phyloP scores from a whole-genome alignment of 352 stramenopile species.

The Globisporangium spinosum region DNA sequence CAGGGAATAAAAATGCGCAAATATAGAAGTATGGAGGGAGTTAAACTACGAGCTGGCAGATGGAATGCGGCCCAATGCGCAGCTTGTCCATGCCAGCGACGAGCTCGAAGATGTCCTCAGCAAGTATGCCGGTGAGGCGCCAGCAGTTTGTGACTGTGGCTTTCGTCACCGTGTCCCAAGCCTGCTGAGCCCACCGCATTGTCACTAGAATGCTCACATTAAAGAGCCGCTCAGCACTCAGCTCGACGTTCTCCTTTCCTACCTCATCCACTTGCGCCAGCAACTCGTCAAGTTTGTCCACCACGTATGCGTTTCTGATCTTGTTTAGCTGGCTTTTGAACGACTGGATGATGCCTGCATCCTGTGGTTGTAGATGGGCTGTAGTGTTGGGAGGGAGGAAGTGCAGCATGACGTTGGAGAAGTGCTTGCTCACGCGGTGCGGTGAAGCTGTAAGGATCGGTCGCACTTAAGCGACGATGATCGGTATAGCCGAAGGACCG shows the following conservation, averaged over 20 bases:
- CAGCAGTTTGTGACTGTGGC: too few relatives aligned
- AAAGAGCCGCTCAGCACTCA: neutral
- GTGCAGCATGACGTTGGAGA: too few relatives aligned
- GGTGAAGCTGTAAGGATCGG: too few relatives aligned
- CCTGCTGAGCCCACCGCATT: too few relatives aligned
- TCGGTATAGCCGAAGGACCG: too few relatives aligned
- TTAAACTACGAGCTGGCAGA: neutral
- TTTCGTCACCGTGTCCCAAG: too few relatives aligned
- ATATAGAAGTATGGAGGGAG: slow-evolving; percentile 1
- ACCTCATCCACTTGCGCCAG: neutral
- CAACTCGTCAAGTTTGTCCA: neutral
- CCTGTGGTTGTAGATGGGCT: neutral
- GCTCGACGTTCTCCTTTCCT: neutral
- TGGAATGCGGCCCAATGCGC: neutral
- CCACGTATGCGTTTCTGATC: neutral
- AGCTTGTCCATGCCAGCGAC: neutral
- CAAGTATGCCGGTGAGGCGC: neutral
- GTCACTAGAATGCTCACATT: neutral
- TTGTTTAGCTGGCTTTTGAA: slow-evolving; percentile 4
- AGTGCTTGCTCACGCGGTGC: too few relatives aligned
- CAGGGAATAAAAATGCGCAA: neutral
- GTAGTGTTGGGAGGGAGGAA: too few relatives aligned
- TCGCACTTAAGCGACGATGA: too few relatives aligned
- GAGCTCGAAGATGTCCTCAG: neutral
- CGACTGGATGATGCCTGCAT: neutral